phyloP scores from a whole-genome alignment of 306 rosid species.

The Sindora glabra region DNA sequence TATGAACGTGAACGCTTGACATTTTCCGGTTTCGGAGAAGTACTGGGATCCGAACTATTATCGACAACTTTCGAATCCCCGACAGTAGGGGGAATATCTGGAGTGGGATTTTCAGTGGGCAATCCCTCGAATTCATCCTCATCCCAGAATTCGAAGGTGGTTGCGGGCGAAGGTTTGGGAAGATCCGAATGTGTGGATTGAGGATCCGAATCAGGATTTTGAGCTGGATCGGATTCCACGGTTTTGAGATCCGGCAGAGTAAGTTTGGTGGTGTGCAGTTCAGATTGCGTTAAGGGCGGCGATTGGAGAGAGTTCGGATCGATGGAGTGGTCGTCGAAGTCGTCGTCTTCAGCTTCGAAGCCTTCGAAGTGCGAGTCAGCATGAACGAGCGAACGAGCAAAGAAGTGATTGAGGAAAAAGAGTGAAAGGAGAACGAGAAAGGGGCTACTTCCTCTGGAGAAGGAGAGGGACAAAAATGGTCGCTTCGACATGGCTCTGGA shows the following conservation, averaged over 20 bases:
- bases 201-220: constrained; percentile 3
- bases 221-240: constrained; percentile 6
- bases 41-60: constrained; percentile 14
- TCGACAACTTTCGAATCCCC: constrained; percentile 22
- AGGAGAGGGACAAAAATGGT: not conserved
- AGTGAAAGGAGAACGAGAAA: constrained; percentile 4
- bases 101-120: constrained; percentile 30
- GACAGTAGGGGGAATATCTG: constrained; percentile 6
- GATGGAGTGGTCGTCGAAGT: constrained; percentile 44
- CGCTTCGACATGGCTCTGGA: constrained; percentile 2
- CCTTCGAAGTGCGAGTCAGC: constrained; percentile 86
- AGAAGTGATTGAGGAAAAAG: constrained; percentile 18
- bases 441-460: not conserved
- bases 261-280: constrained; percentile 15
- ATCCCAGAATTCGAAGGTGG: constrained; percentile 78
- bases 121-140: constrained; percentile 95
- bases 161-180: constrained; percentile 42
- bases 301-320: constrained; percentile 46
- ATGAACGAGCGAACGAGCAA: constrained; percentile 18
- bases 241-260: constrained; percentile 18
- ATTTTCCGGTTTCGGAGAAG: not conserved
- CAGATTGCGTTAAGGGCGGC: constrained; percentile 44
- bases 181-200: constrained; percentile 29
- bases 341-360: constrained; percentile 59
- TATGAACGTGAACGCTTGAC: constrained; percentile 24